phyloP scores from a whole-genome alignment of 108 stramenopile species.

The Stephanodiscus triporus region DNA sequence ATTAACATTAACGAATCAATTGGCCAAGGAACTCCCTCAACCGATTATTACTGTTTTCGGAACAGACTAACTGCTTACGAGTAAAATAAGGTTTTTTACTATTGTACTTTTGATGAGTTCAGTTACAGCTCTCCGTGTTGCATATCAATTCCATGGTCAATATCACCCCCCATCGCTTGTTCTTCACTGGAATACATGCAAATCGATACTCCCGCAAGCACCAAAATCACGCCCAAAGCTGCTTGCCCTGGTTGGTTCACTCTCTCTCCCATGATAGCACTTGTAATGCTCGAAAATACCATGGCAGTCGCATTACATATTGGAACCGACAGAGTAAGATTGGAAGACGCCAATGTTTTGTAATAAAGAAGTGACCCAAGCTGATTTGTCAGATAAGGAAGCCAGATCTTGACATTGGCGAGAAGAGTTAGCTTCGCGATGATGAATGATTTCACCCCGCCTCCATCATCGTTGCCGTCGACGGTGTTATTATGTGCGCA shows the following conservation, averaged over 20 bases:
- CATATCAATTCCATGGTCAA: background rate
- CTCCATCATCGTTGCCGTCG: background rate
- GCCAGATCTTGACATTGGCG: slow-evolving; percentile 60
- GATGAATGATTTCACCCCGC: slow-evolving; percentile 18
- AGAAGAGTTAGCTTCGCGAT: slow-evolving; percentile 44
- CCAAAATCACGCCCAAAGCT: slow-evolving; percentile 57
- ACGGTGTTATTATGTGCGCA: background rate
- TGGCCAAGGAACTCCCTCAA: too few species aligned
- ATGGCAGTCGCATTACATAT: slow-evolving; percentile 84
- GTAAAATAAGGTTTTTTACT: too few species aligned
- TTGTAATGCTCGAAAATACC: slow-evolving; percentile 75
- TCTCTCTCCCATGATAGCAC: slow-evolving; percentile 66
- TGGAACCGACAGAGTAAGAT: slow-evolving; percentile 74
- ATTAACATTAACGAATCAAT: too few species aligned
- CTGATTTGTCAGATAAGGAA: slow-evolving; percentile 83
- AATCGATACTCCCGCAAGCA: slow-evolving; percentile 67
- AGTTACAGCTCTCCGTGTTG: slow-evolving; percentile 7
- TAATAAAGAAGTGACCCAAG: slow-evolving; percentile 81
- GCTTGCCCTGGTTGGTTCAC: slow-evolving; percentile 66
- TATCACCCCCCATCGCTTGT: background rate
- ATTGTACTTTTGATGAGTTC: too few species aligned
- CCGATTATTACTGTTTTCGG: too few species aligned
- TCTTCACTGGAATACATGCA: slow-evolving; percentile 64
- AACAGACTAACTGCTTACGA: too few species aligned
- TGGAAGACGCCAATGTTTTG: slow-evolving; percentile 67